Evolutionary conservation across 352 stramenopile species (phyloP), one percentile per base, ranked within the genome.

Genomic region (Pseudoperonospora humuli): DNA sequence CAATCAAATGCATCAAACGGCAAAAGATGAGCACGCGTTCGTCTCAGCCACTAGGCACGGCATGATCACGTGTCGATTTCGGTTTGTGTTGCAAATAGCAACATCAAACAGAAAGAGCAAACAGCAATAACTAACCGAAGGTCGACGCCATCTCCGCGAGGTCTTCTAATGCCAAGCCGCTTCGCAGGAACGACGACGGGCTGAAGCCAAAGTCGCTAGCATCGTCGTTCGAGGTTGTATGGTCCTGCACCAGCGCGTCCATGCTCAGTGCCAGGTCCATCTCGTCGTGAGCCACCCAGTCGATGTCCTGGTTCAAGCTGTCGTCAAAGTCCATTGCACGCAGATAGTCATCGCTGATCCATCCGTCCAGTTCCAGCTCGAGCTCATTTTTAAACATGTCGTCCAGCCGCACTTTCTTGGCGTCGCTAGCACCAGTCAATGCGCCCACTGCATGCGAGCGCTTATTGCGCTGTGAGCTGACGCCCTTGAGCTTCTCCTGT

Each of bases 261-360:
- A 88, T 63, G 39, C 59, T 62, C 32, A 90, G 59, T 29, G 64
- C 62, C 21, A 77, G 39, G 13, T 83, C 72, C 39, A 86, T 54
- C 34, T 86, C 74, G 51, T 87, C 74, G 48, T 84, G 64, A 24
- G 47, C 54, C 8, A 88, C 74, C 79, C 79, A 91, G 57, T 91
- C 79, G 45, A 91, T 86, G 34, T 91, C 79, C 37, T 91, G 67
- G 50, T 70, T 86, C 44, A 88, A 51, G 34, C 68, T 60, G 26
- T 86, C 75, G 61, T 88, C 75, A 19, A 86, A 66, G 45, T 84
- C 79, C 56, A 91, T 70, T 28, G 70, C 53, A 37, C 74, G 72
- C 36, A 87, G 47, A 57, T 85, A 84, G 54, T 87, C 79, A 56
- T 91, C 79, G 43, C 70, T 87, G 54, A 87, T 72, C 75, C 79